Percentiles rank a stretch among this genome's conserved stretches.
Evolutionary conservation across 257 asterid genomes (phyloP).

Genomic region (Striga asiatica): DNA sequence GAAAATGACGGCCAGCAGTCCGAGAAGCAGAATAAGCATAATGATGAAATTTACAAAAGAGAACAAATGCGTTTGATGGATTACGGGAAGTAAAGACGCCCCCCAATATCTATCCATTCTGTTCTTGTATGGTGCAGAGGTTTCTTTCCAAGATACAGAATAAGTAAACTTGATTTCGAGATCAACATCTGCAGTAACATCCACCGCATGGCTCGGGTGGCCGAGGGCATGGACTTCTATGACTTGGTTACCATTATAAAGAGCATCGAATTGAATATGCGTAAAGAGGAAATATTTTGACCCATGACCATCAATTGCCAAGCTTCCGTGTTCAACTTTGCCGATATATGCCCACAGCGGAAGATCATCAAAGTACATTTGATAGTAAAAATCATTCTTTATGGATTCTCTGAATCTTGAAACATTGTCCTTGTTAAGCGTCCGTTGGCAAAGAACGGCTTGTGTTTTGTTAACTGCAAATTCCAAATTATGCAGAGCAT

Average conservation of each 20-base stretch:
- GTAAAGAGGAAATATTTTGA: slow-evolving; percentile 53
- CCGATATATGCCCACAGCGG: slow-evolving; percentile 94
- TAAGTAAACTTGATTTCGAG: slow-evolving; percentile 48
- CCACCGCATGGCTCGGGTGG: slow-evolving; percentile 58
- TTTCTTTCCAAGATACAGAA: slow-evolving; percentile 51
- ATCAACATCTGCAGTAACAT: slow-evolving; percentile 55
- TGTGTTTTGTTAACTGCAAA: slow-evolving; percentile 45
- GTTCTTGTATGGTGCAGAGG: slow-evolving; percentile 31
- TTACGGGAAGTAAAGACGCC: slow-evolving; percentile 44
- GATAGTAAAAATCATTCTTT: slow-evolving; percentile 55
- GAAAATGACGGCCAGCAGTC: slow-evolving; percentile 45
- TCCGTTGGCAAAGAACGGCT: slow-evolving; percentile 50
- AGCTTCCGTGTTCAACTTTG: slow-evolving; percentile 57
- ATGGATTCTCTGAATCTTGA: slow-evolving; percentile 57
- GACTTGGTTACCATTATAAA: slow-evolving; percentile 55
- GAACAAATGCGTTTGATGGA: slow-evolving; percentile 62
- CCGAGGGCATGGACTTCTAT: slow-evolving; percentile 61
- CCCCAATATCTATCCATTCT: slow-evolving; percentile 60
- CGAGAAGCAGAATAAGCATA: slow-evolving; percentile 48
- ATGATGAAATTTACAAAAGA: slow-evolving; percentile 48
- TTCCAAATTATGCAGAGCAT: slow-evolving; percentile 45
- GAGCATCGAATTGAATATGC: slow-evolving; percentile 60
- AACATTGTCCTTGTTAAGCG: slow-evolving; percentile 35
- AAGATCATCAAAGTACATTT: slow-evolving; percentile 83
- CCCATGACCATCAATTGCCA: slow-evolving; percentile 32